These are phyloP conservation scores for Leccinellum albellum DNA, from an alignment of 768 basidiomycete genomes.

Conservation along the genomic window DNA sequence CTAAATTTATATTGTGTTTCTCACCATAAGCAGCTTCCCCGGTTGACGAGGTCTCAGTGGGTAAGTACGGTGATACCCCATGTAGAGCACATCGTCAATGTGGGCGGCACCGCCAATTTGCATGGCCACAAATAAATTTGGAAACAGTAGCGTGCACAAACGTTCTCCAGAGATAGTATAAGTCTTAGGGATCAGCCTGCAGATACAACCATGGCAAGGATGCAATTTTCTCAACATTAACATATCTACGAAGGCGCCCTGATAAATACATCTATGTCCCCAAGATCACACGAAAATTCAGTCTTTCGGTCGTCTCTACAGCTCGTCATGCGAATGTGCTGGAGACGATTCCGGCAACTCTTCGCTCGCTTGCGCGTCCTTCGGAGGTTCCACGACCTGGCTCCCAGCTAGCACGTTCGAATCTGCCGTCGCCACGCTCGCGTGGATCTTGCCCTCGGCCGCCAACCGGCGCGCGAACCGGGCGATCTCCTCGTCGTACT, in stretches of 20 bases:
- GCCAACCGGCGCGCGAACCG: slow-evolving; percentile 72
- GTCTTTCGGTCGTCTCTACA: background rate
- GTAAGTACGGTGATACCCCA: too few relatives aligned
- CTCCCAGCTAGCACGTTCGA: slow-evolving; percentile 60
- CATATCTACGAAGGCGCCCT: background rate
- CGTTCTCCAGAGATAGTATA: background rate
- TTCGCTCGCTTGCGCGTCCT: background rate
- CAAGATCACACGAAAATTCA: background rate
- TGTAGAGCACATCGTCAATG: too few relatives aligned
- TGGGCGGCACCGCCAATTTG: too few relatives aligned
- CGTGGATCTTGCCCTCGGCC: slow-evolving; percentile 64
- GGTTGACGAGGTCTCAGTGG: too few relatives aligned
- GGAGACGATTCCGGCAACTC: background rate
- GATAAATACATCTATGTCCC: background rate
- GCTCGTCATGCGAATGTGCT: background rate
- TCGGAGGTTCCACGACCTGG: background rate
- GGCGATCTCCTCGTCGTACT: slow-evolving; percentile 89
- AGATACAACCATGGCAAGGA: background rate
- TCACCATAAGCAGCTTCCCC: too few relatives aligned
- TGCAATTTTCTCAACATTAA: background rate
- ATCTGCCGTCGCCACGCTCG: slow-evolving; percentile 64
- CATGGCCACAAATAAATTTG: too few relatives aligned
- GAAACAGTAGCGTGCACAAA: too few relatives aligned
- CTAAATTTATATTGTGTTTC: too few relatives aligned
- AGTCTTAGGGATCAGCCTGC: background rate